A percentile compares a stretch with the other conserved stretches of the same genome.
Conservation (phyloP, 768 basidiomycete genomes). For the Rossbeevera mucosa region DNA sequence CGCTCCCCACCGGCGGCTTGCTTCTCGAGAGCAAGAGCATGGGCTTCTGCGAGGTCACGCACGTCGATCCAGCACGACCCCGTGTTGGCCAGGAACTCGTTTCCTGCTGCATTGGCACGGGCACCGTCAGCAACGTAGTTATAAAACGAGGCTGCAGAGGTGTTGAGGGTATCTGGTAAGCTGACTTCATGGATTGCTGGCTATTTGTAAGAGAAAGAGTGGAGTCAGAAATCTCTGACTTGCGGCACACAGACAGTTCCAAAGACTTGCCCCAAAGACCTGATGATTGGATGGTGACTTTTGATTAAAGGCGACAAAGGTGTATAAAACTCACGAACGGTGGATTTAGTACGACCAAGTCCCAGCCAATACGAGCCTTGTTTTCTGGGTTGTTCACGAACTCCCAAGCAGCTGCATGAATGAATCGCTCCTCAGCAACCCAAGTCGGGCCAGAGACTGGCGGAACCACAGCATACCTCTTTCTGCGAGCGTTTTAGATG, state of each 20-base stretch:
- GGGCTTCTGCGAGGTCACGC: conserved; percentile 51
- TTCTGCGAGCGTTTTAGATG: conserved; percentile 66
- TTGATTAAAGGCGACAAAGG: background rate
- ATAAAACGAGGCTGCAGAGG: conserved; percentile 36
- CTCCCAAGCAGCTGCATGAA: conserved; percentile 44
- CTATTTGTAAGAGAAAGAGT: conserved; percentile 13
- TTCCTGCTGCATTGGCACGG: conserved; percentile 19
- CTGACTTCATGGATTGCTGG: conserved; percentile 42
- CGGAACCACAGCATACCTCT: conserved; percentile 32
- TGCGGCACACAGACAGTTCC: background rate
- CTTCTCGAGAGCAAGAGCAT: conserved; percentile 47
- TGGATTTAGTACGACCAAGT: conserved; percentile 39
- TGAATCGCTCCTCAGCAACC: background rate
- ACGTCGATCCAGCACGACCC: conserved; percentile 45
- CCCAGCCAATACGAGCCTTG: conserved; percentile 33
- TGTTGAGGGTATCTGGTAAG: conserved; percentile 34
- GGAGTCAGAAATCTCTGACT: background rate
- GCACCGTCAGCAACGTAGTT: conserved; percentile 26
- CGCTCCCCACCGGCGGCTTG: conserved; percentile 53
- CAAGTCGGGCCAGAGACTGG: background rate
- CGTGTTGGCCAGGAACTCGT: conserved; percentile 21
- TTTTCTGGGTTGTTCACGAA: conserved; percentile 32
- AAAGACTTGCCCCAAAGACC: conserved; percentile 28
- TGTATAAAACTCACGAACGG: conserved; percentile 29
- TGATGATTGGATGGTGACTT: background rate